A percentile compares a stretch with the other conserved stretches of the same genome.
These are phyloP conservation scores for Citrus glauca DNA, from an alignment of 345 rosid species.

Conservation along the genomic window DNA sequence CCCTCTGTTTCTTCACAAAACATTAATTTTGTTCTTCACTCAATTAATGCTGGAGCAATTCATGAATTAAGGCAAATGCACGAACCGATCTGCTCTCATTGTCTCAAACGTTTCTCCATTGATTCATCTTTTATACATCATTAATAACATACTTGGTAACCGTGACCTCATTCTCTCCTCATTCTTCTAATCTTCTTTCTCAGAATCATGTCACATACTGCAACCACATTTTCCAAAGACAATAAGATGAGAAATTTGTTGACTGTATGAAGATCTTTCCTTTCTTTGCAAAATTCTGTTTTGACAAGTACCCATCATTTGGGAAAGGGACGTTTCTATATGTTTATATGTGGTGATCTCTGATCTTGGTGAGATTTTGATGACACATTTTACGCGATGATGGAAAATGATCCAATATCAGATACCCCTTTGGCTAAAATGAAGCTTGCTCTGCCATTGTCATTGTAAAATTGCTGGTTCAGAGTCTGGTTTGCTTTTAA, in stretches of 20 bases:
- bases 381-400: not conserved
- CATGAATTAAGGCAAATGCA: not conserved
- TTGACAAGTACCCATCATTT: not conserved
- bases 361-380: not conserved
- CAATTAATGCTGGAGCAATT: not conserved
- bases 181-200: not conserved
- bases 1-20: not conserved
- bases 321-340: not conserved
- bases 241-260: not conserved
- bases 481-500: not conserved
- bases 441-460: not conserved
- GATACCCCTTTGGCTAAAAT: not conserved
- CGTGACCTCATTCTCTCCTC: not conserved
- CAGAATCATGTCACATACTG: not conserved
- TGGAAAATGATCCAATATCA: not conserved
- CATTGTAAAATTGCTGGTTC: not conserved
- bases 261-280: not conserved
- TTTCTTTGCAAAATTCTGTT: not conserved
- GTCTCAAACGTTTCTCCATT: not conserved
- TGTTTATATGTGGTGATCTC: not conserved
- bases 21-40: not conserved
- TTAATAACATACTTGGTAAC: not conserved
- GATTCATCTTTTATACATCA: not conserved
- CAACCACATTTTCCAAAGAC: not conserved
- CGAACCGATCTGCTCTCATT: not conserved